Conservation (phyloP, 768 basidiomycete genomes). For the Roridomyces roridus region DNA sequence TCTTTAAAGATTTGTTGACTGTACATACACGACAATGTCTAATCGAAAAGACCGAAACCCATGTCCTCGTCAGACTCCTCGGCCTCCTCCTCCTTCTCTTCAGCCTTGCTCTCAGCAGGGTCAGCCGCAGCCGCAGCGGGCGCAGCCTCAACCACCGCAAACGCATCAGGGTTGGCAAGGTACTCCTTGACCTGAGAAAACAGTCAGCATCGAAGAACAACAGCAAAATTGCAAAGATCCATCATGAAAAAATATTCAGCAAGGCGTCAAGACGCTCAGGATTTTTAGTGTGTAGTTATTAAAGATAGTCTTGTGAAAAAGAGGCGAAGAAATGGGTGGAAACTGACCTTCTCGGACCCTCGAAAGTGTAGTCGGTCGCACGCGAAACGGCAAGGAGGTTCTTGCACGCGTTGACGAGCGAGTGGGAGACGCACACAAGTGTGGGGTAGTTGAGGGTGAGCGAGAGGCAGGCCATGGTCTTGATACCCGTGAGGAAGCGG, state of each 20-base stretch:
- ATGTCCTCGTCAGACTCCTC: constrained; percentile 90
- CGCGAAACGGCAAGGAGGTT: constrained; percentile 91
- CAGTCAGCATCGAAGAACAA: constrained; percentile 20
- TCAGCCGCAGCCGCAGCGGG: constrained; percentile 60
- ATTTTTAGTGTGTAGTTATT: constrained; percentile 82
- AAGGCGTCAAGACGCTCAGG: constrained; percentile 64
- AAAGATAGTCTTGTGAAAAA: constrained; percentile 40
- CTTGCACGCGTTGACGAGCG: constrained; percentile 99
- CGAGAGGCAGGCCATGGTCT: constrained; percentile 95
- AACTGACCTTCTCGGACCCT: constrained; percentile 90
- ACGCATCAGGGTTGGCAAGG: constrained; percentile 97
- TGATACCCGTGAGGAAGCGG: constrained; percentile 92
- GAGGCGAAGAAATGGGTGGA: too few relatives aligned
- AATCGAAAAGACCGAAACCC: too few relatives aligned
- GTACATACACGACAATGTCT: too few relatives aligned
- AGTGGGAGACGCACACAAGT: constrained; percentile 90
- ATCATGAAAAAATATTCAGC: constrained; percentile 44
- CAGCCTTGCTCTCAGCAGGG: constrained; percentile 62
- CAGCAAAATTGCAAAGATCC: constrained; percentile 16
- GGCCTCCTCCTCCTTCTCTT: constrained; percentile 80
- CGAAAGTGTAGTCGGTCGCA: constrained; percentile 93
- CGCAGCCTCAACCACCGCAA: constrained; percentile 79
- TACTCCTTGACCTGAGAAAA: constrained; percentile 88
- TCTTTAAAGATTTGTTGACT: too few relatives aligned
- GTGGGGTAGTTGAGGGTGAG: constrained; percentile 97